Conservation (phyloP, 805 yeast genomes). For the Cyberlindnera euphorbiiphila region DNA sequence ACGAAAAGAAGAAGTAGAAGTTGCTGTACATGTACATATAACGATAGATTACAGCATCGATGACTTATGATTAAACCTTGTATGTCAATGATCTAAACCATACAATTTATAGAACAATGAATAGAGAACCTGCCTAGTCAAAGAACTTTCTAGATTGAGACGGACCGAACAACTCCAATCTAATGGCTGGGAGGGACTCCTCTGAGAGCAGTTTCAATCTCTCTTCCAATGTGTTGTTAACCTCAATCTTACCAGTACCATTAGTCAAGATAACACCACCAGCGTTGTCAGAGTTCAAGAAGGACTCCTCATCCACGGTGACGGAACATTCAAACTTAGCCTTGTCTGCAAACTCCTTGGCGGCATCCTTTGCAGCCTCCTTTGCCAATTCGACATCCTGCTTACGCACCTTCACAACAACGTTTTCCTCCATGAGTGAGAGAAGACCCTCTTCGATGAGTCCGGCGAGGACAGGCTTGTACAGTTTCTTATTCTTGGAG, state of each 20-base stretch:
- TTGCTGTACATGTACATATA: slow-evolving; percentile 1
- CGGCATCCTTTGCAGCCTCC: slow-evolving; percentile 56
- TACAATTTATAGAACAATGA: no score
- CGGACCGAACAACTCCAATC: slow-evolving; percentile 85
- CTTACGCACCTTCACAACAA: slow-evolving; percentile 63
- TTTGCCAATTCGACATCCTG: slow-evolving; percentile 57
- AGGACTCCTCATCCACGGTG: slow-evolving; percentile 50
- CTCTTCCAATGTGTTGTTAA: slow-evolving; percentile 91
- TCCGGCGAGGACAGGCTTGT: slow-evolving; percentile 67
- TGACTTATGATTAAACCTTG: background rate
- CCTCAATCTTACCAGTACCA: slow-evolving; percentile 76
- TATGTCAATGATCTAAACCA: background rate
- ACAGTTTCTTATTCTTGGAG: slow-evolving; percentile 51
- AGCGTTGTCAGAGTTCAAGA: slow-evolving; percentile 58
- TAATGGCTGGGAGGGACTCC: slow-evolving; percentile 86
- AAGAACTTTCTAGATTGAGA: slow-evolving; percentile 86
- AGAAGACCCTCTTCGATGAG: slow-evolving; percentile 75
- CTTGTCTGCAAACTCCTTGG: slow-evolving; percentile 57
- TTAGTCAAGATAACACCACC: slow-evolving; percentile 84
- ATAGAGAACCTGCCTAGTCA: slow-evolving; percentile 50
- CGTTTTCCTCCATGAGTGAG: slow-evolving; percentile 68
- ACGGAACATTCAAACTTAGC: slow-evolving; percentile 56
- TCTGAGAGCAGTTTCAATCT: slow-evolving; percentile 80
- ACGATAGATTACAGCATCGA: background rate
- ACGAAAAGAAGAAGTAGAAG: slow-evolving; percentile 36